A percentile compares a stretch with the other conserved stretches of the same genome.
These are phyloP conservation scores for Arabidopsis suecica DNA, from an alignment of 345 rosid species.

Conservation along the genomic window DNA sequence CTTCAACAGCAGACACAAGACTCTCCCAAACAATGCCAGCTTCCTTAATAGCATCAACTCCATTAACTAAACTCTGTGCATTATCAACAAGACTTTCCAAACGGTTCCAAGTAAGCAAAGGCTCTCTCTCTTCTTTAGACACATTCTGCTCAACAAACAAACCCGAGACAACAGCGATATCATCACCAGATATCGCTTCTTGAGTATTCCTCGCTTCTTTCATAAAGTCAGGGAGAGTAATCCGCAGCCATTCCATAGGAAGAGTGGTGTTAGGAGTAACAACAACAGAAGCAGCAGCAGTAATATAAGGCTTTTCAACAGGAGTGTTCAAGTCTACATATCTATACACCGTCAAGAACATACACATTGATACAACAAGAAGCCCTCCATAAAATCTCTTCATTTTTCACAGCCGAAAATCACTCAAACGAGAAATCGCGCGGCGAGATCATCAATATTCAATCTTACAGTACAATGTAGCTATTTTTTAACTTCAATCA, in stretches of 20 bases:
- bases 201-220: slow-evolving; percentile 63
- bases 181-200: slow-evolving; percentile 63
- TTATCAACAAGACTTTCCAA: slow-evolving; percentile 64
- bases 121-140: slow-evolving; percentile 63
- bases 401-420: slow-evolving; percentile 60
- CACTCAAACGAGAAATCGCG: neutral
- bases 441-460: slow-evolving; percentile 26
- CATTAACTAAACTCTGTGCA: slow-evolving; percentile 71
- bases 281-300: slow-evolving; percentile 42
- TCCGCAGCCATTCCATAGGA: slow-evolving; percentile 78
- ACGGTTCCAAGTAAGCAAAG: slow-evolving; percentile 81
- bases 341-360: slow-evolving; percentile 70
- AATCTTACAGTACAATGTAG: neutral
- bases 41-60: slow-evolving; percentile 87
- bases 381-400: slow-evolving; percentile 84
- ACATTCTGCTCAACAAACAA: slow-evolving; percentile 70
- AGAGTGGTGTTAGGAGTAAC: slow-evolving; percentile 58
- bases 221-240: slow-evolving; percentile 59
- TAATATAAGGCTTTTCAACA: slow-evolving; percentile 58
- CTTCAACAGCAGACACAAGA: slow-evolving; percentile 75
- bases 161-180: slow-evolving; percentile 45
- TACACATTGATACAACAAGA: slow-evolving; percentile 71
- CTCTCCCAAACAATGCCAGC: slow-evolving; percentile 85
- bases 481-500: neutral
- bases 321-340: slow-evolving; percentile 67